These are phyloP conservation scores for Vigna radiata DNA, from an alignment of 306 rosid genomes.

Conservation along the genomic window DNA sequence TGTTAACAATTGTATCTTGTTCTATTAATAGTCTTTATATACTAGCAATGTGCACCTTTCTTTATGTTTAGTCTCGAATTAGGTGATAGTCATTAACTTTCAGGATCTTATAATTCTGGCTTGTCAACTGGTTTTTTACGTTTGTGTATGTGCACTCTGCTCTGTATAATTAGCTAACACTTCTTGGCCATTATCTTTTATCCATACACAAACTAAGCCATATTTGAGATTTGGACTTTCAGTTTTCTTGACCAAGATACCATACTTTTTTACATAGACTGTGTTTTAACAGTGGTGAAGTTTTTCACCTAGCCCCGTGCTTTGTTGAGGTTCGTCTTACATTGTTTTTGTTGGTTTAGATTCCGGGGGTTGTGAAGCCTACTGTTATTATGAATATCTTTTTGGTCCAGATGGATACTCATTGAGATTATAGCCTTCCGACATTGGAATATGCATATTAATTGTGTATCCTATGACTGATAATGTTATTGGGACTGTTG, in stretches of 20 bases:
- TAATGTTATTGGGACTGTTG: conserved; percentile 80
- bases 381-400: conserved; percentile 35
- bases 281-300: neutral
- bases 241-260: conserved; percentile 38
- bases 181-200: conserved; percentile 18
- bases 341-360: conserved; percentile 45
- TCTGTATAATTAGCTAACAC: neutral
- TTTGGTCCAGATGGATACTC: conserved; percentile 54
- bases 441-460: conserved; percentile 56
- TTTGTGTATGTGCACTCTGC: neutral
- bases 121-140: neutral
- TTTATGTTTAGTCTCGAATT: conserved; percentile 24
- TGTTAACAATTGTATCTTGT: conserved; percentile 24
- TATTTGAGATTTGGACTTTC: conserved; percentile 23
- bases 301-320: conserved; percentile 28
- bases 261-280: neutral
- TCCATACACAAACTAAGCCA: conserved; percentile 33
- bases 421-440: conserved; percentile 64
- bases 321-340: conserved; percentile 22
- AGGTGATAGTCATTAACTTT: conserved; percentile 3
- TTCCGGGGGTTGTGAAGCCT: conserved; percentile 42
- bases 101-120: neutral
- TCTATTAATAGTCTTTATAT: conserved; percentile 34
- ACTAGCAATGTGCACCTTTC: neutral
- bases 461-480: conserved; percentile 72